Evolutionary conservation across 495 filamentous ascomycete species (phyloP), one percentile per base, ranked within the genome.

Genomic region (Haplographium delicatum): DNA sequence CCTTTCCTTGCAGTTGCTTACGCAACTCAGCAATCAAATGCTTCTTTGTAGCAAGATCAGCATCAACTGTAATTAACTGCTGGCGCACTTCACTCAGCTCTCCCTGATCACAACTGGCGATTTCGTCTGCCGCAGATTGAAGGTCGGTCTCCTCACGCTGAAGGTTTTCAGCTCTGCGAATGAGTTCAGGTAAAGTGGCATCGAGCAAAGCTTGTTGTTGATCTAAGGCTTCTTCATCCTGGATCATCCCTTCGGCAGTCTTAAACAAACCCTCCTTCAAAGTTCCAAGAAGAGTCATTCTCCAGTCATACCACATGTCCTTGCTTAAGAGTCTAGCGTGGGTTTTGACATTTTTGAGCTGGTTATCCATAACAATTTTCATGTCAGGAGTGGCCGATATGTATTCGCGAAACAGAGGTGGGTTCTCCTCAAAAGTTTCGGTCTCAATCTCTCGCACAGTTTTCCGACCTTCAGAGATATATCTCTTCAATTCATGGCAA

Each of bases 241-340:
- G 68, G 31, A 81, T 75, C 83, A 97, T 85, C 28, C 84, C 87
- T 35, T 86, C 78, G 0, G 75, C 71, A 34, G 88, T 89, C 30
- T 80, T 82, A 27, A 85, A 62, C 1, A 98, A 76, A 1, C 85
- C 88, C 52, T 88, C 81, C 60, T 83, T 86, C 16, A 97, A 73
- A 4, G 87, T 89, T 19, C 86, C 83, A 10, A 96, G 81, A 22
- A 96, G 79, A 57, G 89, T 88, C 81, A 86, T 89, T 26, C 94
- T 86, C 94, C 94, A 98, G 61, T 90, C 84, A 62, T 98, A 97
- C 94, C 94, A 98, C 66, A 89, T 91, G 30, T 81, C 88, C 63
- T 95, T 95, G 69, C 91, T 96, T 10, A 88, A 75, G 4, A 94
- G 72, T 33, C 94, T 73, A 2, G 94, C 86, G 63, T 96, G 83